Conservation (phyloP, 257 asterid species). For the Nicotiana benthamiana region DNA sequence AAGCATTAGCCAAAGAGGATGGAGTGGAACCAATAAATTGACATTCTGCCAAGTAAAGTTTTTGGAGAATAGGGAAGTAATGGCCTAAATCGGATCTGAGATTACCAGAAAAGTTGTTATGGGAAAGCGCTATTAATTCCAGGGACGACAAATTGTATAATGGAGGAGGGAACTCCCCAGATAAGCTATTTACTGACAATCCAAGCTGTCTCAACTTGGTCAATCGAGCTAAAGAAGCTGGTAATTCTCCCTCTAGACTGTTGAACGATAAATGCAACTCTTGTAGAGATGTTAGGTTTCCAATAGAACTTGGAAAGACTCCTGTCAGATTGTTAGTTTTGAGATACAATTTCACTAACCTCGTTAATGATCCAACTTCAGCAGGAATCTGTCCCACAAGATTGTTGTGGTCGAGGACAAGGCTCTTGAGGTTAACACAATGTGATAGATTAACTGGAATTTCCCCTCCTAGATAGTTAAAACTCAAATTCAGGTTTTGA, state of each 20-base stretch:
- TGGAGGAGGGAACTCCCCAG: conserved; percentile 32
- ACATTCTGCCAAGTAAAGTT: conserved; percentile 25
- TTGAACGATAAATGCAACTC: conserved; percentile 34
- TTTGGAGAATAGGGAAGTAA: conserved; percentile 24
- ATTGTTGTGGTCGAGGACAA: conserved; percentile 25
- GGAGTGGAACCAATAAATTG: conserved; percentile 33
- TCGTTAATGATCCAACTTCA: conserved; percentile 10
- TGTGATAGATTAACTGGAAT: conserved; percentile 26
- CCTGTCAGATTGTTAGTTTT: conserved; percentile 44
- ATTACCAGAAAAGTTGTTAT: conserved; percentile 29
- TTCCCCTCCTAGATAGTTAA: conserved; percentile 26
- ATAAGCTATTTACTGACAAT: conserved; percentile 19
- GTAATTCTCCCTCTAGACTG: conserved; percentile 26
- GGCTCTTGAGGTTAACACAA: conserved; percentile 21
- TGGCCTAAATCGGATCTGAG: conserved; percentile 29
- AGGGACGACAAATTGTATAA: conserved; percentile 35
- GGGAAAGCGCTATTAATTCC: conserved; percentile 18
- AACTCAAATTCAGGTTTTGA: conserved; percentile 26
- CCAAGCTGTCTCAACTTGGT: conserved; percentile 17
- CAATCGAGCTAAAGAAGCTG: conserved; percentile 21
- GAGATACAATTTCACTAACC: conserved; percentile 16
- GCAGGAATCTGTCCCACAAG: conserved; percentile 21
- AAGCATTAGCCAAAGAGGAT: conserved; percentile 32
- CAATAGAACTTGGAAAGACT: conserved; percentile 33
- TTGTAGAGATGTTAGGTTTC: conserved; percentile 34